Evolutionary conservation across 129 eudicot species (phyloP), one percentile per base, ranked within the genome.

Genomic region (Centella asiatica): DNA sequence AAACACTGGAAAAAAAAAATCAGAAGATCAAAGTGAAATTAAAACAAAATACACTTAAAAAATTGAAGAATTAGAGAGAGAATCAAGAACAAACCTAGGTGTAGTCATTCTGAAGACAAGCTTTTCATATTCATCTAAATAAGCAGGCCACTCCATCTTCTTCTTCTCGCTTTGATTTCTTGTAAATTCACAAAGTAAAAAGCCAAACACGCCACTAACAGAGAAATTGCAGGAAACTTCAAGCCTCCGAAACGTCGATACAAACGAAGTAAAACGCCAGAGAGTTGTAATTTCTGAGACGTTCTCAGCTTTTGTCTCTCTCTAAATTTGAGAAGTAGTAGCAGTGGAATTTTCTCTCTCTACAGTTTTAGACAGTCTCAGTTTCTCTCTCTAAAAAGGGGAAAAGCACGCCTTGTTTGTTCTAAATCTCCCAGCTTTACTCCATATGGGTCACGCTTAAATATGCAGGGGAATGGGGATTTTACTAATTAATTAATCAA

Each of bases 111-210:
- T 66, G 27, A 75, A 39, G 32, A 82, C 65, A 55, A 82, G 84
- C 74, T 82, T 82, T 44, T 82, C 84, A 54, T 74, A 74, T 60
- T 82, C 88, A 75, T 78, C 83, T 37, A 78, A 65, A 69, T 55
- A 70, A 17, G 78, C 31, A 46, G 71, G 72, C 83, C 83, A 74
- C 81, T 81, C 83, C 78, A 77, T 77, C 51, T 33, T 32, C 28
- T 34, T 36, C 56, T 20, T 48, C 42, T 24, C 34, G 64, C 18
- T 19, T 52, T 25, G 31, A 11, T 52, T 24, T 52, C 32, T 24
- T 27, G 5, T 9, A 34, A 34, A 34, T n/a, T n/a, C n/a, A 37
- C 12, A 11, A 37, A 37, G 12, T 1, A 13, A 13, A 11, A 37
- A 37, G 42, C 42, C 42, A 37, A 37, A 9, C 42, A 37, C 12